Evolutionary conservation across 2,329 filamentous ascomycete genomes (phyloP), one percentile per base, ranked within the genome.

Genomic region (Penicillium psychrosexuale): DNA sequence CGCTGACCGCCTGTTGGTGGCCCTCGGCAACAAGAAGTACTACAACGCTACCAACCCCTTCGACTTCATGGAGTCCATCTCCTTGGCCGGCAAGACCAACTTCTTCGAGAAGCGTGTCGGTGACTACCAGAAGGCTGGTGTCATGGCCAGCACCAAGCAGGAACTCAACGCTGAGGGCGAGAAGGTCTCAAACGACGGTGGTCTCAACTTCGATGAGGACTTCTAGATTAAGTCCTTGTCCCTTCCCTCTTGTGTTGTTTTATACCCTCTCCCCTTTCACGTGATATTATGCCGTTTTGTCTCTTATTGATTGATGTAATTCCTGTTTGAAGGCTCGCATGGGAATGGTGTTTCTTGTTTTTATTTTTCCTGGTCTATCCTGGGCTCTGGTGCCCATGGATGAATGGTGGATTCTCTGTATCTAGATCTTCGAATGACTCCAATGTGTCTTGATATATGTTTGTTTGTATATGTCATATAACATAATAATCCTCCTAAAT

Each of bases 21-120:
- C 94, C 31, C 89, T 99, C 44, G 94, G 94, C 70, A 97, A 97
- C 77, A 84, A 89, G 68, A 97, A 97, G 83, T 82, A 89, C 69
- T 99, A 96, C 85, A 90, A 94, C 72, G 82, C 88, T 27, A 84
- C 87, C 75, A 99, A 99, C 81, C 94, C 94, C 73, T 99, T 99
- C 75, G 94, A 99, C 83, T 99, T 99, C 78, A 99, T 99, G 94
- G 94, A 99, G 84, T 97, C 96, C 80, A 99, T 99, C 77, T 97
- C 94, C 22, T 84, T 99, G 11, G 90, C 91, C 49, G 94, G 94
- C 78, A 99, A 99, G 89, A 99, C 94, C 75, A 99, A 99, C 86
- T 99, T 99, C 85, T 99, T 99, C 75, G 94, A 99, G 88, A 99
- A 99, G 89, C 91, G 94, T 68, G 94, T 99, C 55, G 94, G 88